A percentile compares a stretch with the other conserved stretches of the same genome.
phyloP scores from a whole-genome alignment of 768 basidiomycete genomes.

The Psilocybe cyanescens region DNA sequence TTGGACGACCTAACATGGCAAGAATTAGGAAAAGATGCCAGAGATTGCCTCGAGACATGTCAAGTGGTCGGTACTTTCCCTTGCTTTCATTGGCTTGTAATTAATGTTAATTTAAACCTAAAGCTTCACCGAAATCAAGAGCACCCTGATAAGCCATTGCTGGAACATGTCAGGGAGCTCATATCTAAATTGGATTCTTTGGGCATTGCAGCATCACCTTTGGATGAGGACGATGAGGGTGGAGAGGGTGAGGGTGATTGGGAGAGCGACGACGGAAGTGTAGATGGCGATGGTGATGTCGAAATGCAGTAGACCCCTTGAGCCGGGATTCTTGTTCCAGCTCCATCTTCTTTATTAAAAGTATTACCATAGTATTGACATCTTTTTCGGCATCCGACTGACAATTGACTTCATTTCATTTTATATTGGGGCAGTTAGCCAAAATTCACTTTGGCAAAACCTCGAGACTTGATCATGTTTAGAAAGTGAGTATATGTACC shows the following conservation, averaged over 20 bases:
- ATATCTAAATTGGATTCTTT: slow-evolving; percentile 65
- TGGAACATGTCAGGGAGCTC: slow-evolving; percentile 78
- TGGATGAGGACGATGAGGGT: slow-evolving; percentile 57
- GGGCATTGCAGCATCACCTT: slow-evolving; percentile 66
- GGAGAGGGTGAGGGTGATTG: slow-evolving; percentile 72
- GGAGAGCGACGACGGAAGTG: slow-evolving; percentile 66
- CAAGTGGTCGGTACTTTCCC: slow-evolving; percentile 56
- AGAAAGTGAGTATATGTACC: slow-evolving; percentile 9
- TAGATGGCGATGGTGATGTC: slow-evolving; percentile 59
- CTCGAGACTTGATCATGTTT: slow-evolving; percentile 10
- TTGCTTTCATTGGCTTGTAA: background rate
- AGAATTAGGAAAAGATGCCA: slow-evolving; percentile 77
- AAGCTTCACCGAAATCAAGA: slow-evolving; percentile 75
- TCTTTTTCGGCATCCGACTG: slow-evolving; percentile 3
- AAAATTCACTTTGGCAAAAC: background rate
- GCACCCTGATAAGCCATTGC: slow-evolving; percentile 75
- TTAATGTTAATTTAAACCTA: slow-evolving; percentile 5
- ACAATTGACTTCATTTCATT: slow-evolving; percentile 2
- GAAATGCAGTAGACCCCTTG: slow-evolving; percentile 50
- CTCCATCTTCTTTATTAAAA: slow-evolving; percentile 26
- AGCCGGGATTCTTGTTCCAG: slow-evolving; percentile 1
- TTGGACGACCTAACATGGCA: slow-evolving; percentile 66
- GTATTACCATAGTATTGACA: slow-evolving; percentile 29
- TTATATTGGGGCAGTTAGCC: background rate
- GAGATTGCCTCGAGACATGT: slow-evolving; percentile 85